A percentile compares a stretch with the other conserved stretches of the same genome.
Conservation (phyloP, 2,329 filamentous ascomycete genomes). For the Aspergillus amoenus region DNA sequence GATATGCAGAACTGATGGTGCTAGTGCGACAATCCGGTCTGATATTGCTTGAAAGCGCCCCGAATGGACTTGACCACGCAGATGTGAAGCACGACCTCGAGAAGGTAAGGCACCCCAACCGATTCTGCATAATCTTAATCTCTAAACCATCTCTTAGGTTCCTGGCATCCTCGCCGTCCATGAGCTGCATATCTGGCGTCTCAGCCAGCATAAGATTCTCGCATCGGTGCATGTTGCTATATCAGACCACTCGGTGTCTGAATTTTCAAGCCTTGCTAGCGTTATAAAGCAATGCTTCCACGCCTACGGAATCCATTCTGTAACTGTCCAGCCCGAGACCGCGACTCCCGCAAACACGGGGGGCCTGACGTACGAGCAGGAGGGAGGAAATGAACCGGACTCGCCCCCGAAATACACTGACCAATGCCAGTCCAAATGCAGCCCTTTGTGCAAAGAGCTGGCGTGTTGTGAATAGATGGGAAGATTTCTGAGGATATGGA, state of each 20-base stretch:
- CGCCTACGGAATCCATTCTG: constrained; percentile 70
- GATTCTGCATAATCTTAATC: not conserved
- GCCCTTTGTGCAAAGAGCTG: constrained; percentile 51
- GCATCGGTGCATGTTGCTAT: constrained; percentile 70
- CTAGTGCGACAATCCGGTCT: constrained; percentile 46
- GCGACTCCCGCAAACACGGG: constrained; percentile 16
- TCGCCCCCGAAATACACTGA: constrained; percentile 23
- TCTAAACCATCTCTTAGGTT: constrained; percentile 48
- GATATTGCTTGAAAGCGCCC: constrained; percentile 68
- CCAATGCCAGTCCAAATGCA: constrained; percentile 55
- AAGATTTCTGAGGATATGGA: too few species aligned
- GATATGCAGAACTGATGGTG: not conserved
- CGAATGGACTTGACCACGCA: constrained; percentile 57
- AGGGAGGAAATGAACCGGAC: constrained; percentile 7
- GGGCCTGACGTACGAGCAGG: not conserved
- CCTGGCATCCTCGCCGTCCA: constrained; percentile 67
- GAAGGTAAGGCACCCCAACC: constrained; percentile 22
- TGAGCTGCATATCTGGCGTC: constrained; percentile 71
- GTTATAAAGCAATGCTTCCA: constrained; percentile 69
- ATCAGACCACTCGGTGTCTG: constrained; percentile 54
- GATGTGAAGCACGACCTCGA: constrained; percentile 70
- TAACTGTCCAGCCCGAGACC: constrained; percentile 68
- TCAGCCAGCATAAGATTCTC: constrained; percentile 68
- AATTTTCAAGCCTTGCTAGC: constrained; percentile 62
- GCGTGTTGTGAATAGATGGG: constrained; percentile 49